Evolutionary conservation across 495 filamentous ascomycete genomes (phyloP).

Genomic region (Hyaloscypha variabilis): DNA sequence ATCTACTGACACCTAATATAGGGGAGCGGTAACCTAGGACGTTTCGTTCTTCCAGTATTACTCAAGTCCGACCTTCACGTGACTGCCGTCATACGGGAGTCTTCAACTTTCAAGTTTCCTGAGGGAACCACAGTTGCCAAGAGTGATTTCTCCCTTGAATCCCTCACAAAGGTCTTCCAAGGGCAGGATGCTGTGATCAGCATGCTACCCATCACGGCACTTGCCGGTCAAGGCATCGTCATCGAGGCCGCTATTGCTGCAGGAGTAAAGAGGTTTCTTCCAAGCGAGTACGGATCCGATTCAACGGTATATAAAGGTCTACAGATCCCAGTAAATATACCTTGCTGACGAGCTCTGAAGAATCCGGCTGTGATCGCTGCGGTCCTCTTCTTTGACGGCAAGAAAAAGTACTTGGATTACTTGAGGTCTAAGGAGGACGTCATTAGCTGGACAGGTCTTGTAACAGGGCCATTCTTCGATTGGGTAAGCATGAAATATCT

Average conservation of each 20-base stretch:
- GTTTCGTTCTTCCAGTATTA: conserved; percentile 55
- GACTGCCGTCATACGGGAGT: conserved; percentile 58
- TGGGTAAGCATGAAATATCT: conserved; percentile 39
- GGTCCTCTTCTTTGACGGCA: conserved; percentile 46
- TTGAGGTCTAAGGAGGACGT: conserved; percentile 34
- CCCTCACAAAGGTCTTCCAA: conserved; percentile 49
- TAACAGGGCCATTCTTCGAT: conserved; percentile 50
- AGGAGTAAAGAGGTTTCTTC: conserved; percentile 62
- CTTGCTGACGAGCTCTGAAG: conserved; percentile 34
- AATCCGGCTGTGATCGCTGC: conserved; percentile 20
- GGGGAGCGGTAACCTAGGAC: conserved; percentile 56
- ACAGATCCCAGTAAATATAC: conserved; percentile 29
- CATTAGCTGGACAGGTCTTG: conserved; percentile 47
- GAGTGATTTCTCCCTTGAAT: conserved; percentile 58
- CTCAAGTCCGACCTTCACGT: conserved; percentile 56
- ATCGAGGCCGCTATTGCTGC: conserved; percentile 64
- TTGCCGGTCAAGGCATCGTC: conserved; percentile 47
- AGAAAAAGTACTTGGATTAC: conserved; percentile 45
- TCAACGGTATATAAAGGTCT: conserved; percentile 36
- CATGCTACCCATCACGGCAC: conserved; percentile 39
- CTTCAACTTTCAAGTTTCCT: conserved; percentile 41
- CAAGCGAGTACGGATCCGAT: conserved; percentile 62
- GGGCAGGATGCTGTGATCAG: conserved; percentile 63
- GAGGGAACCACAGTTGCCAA: conserved; percentile 39
- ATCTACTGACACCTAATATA: conserved; percentile 5